Conservation (phyloP, 352 stramenopile genomes). For the Pythium phragmitis region DNA sequence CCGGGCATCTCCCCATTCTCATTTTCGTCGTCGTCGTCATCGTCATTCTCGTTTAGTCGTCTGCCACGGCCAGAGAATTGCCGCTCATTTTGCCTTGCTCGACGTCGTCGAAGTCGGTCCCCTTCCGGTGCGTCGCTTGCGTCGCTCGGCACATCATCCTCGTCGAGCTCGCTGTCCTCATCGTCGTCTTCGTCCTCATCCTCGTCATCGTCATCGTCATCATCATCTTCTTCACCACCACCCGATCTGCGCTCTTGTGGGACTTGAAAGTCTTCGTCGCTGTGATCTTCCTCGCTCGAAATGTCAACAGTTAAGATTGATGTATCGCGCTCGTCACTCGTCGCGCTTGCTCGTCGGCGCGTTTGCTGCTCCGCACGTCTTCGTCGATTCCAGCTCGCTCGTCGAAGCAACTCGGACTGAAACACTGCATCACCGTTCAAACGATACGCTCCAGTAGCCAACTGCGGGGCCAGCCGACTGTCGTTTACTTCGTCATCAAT, state of each 20-base stretch:
- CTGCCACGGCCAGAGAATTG: slow-evolving; percentile 15
- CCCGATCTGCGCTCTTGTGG: slow-evolving; percentile 6
- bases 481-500: not conserved
- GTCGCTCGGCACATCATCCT: slow-evolving; percentile 32
- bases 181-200: slow-evolving; percentile 21
- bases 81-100: slow-evolving; percentile 16
- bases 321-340: slow-evolving; percentile 78
- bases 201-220: slow-evolving; percentile 22
- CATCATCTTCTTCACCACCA: slow-evolving; percentile 20
- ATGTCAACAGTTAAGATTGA: slow-evolving; percentile 84
- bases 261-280: slow-evolving; percentile 80
- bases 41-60: slow-evolving; percentile 8
- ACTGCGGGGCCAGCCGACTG: not conserved
- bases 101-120: slow-evolving; percentile 28
- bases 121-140: slow-evolving; percentile 21
- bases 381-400: slow-evolving; percentile 31
- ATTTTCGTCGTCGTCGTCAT: slow-evolving; percentile 36
- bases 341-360: slow-evolving; percentile 36
- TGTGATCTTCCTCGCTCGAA: slow-evolving; percentile 84
- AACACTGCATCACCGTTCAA: slow-evolving; percentile 72
- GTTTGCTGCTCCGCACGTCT: slow-evolving; percentile 26
- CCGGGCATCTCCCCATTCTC: slow-evolving; percentile 35
- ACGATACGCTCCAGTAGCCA: slow-evolving; percentile 46
- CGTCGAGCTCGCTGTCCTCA: slow-evolving; percentile 21
- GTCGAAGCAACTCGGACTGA: slow-evolving; percentile 60